Evolutionary conservation across 139 green algal species (phyloP).

Genomic region (Coelastrella sp.): DNA sequence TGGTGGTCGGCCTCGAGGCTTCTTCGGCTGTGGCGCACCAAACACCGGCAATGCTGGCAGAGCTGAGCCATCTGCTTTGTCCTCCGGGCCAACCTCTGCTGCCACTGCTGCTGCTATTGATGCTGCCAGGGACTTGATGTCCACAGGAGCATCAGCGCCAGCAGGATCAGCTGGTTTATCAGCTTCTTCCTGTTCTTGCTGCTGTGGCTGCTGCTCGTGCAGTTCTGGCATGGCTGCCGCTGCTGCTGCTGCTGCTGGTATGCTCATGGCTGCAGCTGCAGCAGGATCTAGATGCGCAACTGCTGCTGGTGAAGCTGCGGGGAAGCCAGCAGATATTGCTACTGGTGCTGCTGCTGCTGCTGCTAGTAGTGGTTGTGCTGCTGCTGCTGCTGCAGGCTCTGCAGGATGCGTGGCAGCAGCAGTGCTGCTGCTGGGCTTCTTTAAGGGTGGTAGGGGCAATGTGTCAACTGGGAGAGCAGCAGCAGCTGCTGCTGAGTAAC

Average conservation of each 20-base stretch:
- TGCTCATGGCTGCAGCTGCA: neutral
- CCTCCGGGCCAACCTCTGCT: conserved; percentile 12
- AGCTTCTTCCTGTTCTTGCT: neutral
- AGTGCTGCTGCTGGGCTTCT: neutral
- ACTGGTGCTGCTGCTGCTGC: conserved; percentile 11
- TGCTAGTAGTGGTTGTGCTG: neutral
- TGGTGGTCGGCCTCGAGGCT: neutral
- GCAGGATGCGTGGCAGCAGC: conserved; percentile 11
- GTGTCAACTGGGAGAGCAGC: conserved; percentile 19
- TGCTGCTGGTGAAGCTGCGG: conserved; percentile 9
- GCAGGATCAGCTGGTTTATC: neutral
- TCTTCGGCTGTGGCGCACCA: neutral
- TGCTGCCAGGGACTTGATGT: conserved; percentile 37
- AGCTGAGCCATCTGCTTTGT: neutral
- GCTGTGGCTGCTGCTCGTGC: neutral
- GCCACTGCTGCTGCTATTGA: conserved; percentile 38
- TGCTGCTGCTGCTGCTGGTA: neutral
- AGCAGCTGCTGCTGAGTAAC: conserved; percentile 24
- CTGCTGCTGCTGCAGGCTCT: neutral
- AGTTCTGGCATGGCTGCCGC: neutral
- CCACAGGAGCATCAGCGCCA: neutral
- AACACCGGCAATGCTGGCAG: neutral
- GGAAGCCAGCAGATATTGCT: neutral
- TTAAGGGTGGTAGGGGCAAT: neutral
- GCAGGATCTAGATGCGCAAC: neutral